phyloP scores from a whole-genome alignment of 1,284 basidiomycete species.

The Thelephora terrestris region DNA sequence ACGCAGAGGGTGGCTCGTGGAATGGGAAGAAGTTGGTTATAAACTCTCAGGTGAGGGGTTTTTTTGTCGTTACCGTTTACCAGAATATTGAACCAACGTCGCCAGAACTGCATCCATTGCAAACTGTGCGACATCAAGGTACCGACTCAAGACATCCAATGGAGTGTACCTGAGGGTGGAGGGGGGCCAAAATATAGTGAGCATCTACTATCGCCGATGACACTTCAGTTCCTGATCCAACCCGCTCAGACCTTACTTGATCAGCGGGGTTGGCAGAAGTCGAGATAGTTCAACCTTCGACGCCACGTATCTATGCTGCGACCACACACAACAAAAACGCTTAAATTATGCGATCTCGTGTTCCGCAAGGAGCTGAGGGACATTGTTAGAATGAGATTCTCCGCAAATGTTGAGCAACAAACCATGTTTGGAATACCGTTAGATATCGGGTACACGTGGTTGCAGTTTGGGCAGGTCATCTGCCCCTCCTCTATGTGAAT shows the following conservation, averaged over 20 bases:
- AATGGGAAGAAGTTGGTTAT: slow-evolving; percentile 88
- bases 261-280: neutral
- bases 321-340: no score
- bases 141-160: slow-evolving; percentile 88
- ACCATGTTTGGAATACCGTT: slow-evolving; percentile 99
- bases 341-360: slow-evolving; percentile 66
- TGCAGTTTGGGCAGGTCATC: slow-evolving; percentile 93
- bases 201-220: slow-evolving; percentile 18
- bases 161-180: slow-evolving; percentile 90
- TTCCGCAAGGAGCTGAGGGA: slow-evolving; percentile 71
- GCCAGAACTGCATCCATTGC: slow-evolving; percentile 83
- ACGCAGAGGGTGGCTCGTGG: slow-evolving; percentile 35
- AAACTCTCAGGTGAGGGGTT: slow-evolving; percentile 73
- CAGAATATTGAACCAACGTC: slow-evolving; percentile 1
- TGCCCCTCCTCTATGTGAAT: slow-evolving; percentile 88
- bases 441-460: slow-evolving; percentile 83
- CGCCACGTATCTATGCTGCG: no score
- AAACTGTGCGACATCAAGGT: slow-evolving; percentile 93
- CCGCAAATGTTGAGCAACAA: slow-evolving; percentile 16
- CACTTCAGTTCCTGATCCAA: no score
- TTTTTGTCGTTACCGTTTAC: slow-evolving; percentile 1
- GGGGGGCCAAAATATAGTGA: slow-evolving; percentile 90
- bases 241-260: neutral
- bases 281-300: no score
- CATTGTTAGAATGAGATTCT: neutral